Percentiles rank a stretch among this genome's conserved stretches.
Evolutionary conservation across 2,329 filamentous ascomycete species (phyloP).

Genomic region (Exophiala sp.): DNA sequence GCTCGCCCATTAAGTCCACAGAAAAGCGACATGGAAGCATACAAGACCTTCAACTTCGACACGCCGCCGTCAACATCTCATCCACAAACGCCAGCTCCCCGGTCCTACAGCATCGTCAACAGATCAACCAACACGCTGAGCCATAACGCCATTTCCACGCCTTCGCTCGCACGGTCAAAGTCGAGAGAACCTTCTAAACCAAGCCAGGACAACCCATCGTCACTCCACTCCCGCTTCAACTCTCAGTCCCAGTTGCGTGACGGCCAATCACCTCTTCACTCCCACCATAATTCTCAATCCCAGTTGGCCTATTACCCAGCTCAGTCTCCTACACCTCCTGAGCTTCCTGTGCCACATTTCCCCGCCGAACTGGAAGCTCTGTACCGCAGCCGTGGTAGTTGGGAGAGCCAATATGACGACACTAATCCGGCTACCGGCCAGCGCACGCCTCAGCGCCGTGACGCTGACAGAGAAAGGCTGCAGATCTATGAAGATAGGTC

Average conservation of each 20-base stretch:
- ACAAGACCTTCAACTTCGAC: slow-evolving; percentile 18
- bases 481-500: background rate
- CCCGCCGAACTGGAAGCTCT: slow-evolving; percentile 8
- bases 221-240: slow-evolving; percentile 7
- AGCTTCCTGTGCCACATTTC: background rate
- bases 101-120: background rate
- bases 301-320: slow-evolving; percentile 5
- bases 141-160: slow-evolving; percentile 1
- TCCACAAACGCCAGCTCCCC: background rate
- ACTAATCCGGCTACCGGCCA: background rate
- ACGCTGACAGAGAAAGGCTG: background rate
- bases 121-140: background rate
- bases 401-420: slow-evolving; percentile 7
- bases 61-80: slow-evolving; percentile 5
- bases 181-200: background rate
- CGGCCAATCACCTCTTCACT: background rate
- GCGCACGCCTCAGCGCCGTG: background rate
- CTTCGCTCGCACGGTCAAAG: background rate
- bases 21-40: slow-evolving; percentile 6
- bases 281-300: slow-evolving; percentile 8
- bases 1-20: slow-evolving; percentile 5
- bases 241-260: slow-evolving; percentile 12
- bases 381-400: slow-evolving; percentile 12
- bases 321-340: slow-evolving; percentile 2
- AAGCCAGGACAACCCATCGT: background rate